Conservation (phyloP, 2,329 filamentous ascomycete genomes). For the Myriosclerotinia duriaeana region DNA sequence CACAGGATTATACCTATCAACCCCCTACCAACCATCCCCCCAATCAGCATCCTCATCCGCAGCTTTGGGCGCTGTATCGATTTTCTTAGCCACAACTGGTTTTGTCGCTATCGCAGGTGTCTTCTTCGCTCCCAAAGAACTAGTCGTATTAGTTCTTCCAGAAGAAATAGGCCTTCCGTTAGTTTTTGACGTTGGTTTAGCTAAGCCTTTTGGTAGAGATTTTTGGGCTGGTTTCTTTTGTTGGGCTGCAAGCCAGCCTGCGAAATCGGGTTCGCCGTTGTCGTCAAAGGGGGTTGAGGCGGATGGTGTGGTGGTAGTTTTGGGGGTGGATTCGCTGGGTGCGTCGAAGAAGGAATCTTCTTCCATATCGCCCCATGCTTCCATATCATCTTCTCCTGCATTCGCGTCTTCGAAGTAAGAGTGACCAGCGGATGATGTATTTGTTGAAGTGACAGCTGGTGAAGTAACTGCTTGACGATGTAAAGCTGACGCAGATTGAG, state of each 20-base stretch:
- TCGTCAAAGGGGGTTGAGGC: constrained; percentile 67
- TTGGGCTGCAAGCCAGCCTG: constrained; percentile 89
- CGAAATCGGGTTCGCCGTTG: constrained; percentile 89
- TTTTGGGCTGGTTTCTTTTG: constrained; percentile 64
- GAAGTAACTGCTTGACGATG: constrained; percentile 61
- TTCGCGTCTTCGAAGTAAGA: constrained; percentile 57
- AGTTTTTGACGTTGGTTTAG: constrained; percentile 52
- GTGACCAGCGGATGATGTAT: constrained; percentile 48
- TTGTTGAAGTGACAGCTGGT: constrained; percentile 47
- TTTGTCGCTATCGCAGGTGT: constrained; percentile 30
- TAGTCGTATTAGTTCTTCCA: constrained; percentile 43
- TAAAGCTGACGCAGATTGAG: constrained; percentile 55
- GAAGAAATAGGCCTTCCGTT: constrained; percentile 38
- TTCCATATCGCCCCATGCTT: constrained; percentile 69
- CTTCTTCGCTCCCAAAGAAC: constrained; percentile 40
- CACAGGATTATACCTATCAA: background rate
- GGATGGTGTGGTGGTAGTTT: constrained; percentile 37
- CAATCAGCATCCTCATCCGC: constrained; percentile 58
- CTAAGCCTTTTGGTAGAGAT: constrained; percentile 77
- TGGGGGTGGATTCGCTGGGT: constrained; percentile 29
- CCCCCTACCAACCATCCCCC: constrained; percentile 61
- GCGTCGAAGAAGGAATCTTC: constrained; percentile 52
- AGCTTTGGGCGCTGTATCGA: constrained; percentile 65
- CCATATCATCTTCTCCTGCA: constrained; percentile 61
- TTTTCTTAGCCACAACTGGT: constrained; percentile 55